Evolutionary conservation across 2,329 filamentous ascomycete genomes (phyloP).

Genomic region (Cytospora paraplurivora): DNA sequence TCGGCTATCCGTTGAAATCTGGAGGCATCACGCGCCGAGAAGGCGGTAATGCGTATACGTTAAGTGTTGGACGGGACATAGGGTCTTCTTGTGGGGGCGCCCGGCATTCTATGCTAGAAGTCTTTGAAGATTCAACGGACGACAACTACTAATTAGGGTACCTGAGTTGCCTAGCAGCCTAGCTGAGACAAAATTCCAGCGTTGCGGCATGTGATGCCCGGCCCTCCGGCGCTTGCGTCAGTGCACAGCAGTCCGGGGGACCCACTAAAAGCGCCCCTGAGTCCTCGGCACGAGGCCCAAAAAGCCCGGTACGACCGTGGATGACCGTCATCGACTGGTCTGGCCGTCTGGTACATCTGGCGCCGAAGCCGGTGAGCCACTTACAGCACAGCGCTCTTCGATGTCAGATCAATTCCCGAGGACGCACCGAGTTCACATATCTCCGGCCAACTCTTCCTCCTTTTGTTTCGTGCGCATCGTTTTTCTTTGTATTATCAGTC

Average conservation of each 20-base stretch:
- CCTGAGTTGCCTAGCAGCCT: too few relatives aligned
- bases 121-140: too few relatives aligned
- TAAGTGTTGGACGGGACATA: too few relatives aligned
- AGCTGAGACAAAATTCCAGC: too few relatives aligned
- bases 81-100: too few relatives aligned
- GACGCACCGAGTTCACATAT: neutral
- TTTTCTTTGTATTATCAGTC: neutral
- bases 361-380: constrained; percentile 10
- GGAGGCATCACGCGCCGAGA: neutral
- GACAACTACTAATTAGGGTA: too few relatives aligned
- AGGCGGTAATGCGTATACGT: neutral
- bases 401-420: constrained; percentile 13
- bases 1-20: neutral
- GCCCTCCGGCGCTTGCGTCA: constrained; percentile 4
- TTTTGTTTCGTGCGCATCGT: neutral
- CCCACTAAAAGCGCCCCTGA: constrained; percentile 5
- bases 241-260: too few relatives aligned
- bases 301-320: constrained; percentile 3
- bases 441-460: neutral
- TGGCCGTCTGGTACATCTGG: neutral
- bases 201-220: too few relatives aligned
- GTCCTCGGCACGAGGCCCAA: constrained; percentile 5
- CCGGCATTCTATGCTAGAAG: too few relatives aligned
- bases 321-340: too few relatives aligned
- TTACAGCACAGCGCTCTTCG: neutral